Evolutionary conservation across 2,329 filamentous ascomycete genomes (phyloP), one percentile per base, ranked within the genome.

Genomic region (Xylariaceae sp.): DNA sequence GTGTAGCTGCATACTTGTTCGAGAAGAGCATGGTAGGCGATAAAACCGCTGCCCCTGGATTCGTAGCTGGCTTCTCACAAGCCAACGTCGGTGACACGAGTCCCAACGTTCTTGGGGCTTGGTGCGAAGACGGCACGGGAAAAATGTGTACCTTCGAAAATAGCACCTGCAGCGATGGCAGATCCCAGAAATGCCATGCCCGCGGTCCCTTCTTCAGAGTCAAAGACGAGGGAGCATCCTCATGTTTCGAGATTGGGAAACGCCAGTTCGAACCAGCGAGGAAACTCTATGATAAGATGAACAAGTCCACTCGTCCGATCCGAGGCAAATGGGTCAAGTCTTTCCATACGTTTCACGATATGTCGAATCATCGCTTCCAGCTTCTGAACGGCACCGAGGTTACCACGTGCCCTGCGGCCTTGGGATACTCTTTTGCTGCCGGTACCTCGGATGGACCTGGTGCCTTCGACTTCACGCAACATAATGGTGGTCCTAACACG

Each of bases 371-470:
- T 72, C 81, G 80, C 0, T 96, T 97, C 70, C 73, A 77, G 2
- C 84, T 92, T 1, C 82, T 87, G 0, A 91, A 96, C 66, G 89
- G 89, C 51, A 85, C 84, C 2, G 75, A 75, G 35, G 89, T 86
- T 5, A 79, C 76, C 53, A 96, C 92, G 0, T 97, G 93, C 67
- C 88, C 92, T 2, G 92, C 92, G 0, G 91, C 92, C 0, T 77
- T 97, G 61, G 93, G 93, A 4, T 96, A 94, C 71, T 92, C 89
- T 0, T 97, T 97, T 71, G 93, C 93, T 0, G 93, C 90, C 0
- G 93, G 93, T 9, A 97, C 93, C 0, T 90, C 90, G 0, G 93
- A 97, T 72, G 91, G 93, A 4, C 92, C 93, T 0, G 93, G 93
- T 0, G 86, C 86, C 0, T 96, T 96, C 69, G 93, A 97, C 74